Evolutionary conservation across 2,329 filamentous ascomycete species (phyloP).

Genomic region (Pseudogymnoascus sp.): DNA sequence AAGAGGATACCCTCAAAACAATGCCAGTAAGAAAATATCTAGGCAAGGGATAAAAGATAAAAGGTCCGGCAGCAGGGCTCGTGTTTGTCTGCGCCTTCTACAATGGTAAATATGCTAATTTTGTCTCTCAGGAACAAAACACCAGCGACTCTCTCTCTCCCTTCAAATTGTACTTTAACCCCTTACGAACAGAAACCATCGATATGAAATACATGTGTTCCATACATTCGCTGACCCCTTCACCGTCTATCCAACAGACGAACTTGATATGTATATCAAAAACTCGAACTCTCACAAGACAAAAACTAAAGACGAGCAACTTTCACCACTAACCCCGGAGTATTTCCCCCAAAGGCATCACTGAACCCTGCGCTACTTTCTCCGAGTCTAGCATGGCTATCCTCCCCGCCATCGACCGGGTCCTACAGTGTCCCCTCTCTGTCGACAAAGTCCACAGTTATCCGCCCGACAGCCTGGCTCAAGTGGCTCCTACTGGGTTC

Average conservation of each 20-base stretch:
- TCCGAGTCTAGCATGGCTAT: constrained; percentile 9
- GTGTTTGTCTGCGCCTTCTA: neutral
- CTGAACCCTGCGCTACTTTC: constrained; percentile 6
- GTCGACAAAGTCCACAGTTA: constrained; percentile 8
- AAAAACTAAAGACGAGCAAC: neutral
- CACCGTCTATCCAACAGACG: neutral
- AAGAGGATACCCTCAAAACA: neutral
- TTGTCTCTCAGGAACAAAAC: neutral
- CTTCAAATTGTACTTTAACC: neutral
- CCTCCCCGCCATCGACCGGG: constrained; percentile 2
- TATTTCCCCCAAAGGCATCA: constrained; percentile 2
- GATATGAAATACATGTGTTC: neutral
- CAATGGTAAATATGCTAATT: neutral
- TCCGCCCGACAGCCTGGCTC: constrained; percentile 7
- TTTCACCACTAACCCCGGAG: constrained; percentile 7
- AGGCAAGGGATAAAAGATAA: neutral
- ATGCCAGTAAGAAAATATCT: neutral
- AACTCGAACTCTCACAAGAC: constrained; percentile 1
- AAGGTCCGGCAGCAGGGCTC: neutral
- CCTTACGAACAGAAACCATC: neutral
- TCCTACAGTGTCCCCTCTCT: neutral
- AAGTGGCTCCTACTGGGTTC: neutral
- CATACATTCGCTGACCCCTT: neutral
- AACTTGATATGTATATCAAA: neutral
- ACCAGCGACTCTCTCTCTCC: neutral